Evolutionary conservation across 805 yeast species (phyloP).

Genomic region (Candida anglica): DNA sequence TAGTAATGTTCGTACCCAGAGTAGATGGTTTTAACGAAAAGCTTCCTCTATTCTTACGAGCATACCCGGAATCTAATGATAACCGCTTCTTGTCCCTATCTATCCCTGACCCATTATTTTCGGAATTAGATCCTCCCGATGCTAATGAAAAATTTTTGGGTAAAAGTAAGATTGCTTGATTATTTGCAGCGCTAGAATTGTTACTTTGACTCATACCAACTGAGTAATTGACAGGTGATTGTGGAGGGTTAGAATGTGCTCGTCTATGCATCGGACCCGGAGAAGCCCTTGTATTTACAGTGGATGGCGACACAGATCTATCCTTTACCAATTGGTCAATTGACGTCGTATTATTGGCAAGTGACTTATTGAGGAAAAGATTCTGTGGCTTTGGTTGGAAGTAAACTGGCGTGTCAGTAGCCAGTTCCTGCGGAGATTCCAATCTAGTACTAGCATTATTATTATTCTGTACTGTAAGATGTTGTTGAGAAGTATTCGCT

Average conservation of each 20-base stretch:
- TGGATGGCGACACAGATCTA: slow-evolving; percentile 22
- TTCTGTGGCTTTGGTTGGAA: slow-evolving; percentile 36
- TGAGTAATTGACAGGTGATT: slow-evolving; percentile 11
- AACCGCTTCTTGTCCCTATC: slow-evolving; percentile 18
- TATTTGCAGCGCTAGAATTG: slow-evolving; percentile 11
- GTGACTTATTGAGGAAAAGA: slow-evolving; percentile 9
- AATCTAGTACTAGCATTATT: not conserved
- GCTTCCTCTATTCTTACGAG: slow-evolving; percentile 3
- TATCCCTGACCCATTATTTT: slow-evolving; percentile 2
- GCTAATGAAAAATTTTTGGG: slow-evolving; percentile 44
- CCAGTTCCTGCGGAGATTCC: too few relatives aligned
- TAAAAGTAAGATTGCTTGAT: slow-evolving; percentile 46
- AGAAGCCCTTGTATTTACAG: slow-evolving; percentile 9
- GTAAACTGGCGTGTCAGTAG: slow-evolving; percentile 6
- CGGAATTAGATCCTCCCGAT: slow-evolving; percentile 3
- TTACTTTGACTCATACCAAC: slow-evolving; percentile 1
- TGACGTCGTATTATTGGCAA: not conserved
- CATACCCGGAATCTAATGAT: slow-evolving; percentile 21
- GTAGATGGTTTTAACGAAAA: not conserved
- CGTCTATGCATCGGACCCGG: slow-evolving; percentile 25
- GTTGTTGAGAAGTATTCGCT: not conserved
- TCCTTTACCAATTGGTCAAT: slow-evolving; percentile 12
- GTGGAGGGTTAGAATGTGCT: slow-evolving; percentile 31
- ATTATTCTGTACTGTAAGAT: not conserved
- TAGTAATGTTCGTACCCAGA: slow-evolving; percentile 12